Conservation (phyloP, 176 grass and related monocot genomes). For the Oryza rufipogon region DNA sequence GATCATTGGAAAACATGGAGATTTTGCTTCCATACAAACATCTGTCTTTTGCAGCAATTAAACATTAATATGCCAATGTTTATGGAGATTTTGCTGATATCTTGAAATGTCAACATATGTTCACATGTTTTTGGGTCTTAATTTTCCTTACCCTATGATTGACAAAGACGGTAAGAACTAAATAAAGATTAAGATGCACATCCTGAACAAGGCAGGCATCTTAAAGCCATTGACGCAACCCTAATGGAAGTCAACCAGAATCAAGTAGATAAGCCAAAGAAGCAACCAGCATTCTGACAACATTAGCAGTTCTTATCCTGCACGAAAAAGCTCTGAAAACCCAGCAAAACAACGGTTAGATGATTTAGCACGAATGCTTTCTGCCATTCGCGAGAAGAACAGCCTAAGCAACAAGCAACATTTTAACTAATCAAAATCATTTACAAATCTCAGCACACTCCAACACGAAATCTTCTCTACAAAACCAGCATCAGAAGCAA, state of each 20-base stretch:
- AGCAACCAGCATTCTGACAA: constrained; percentile 25
- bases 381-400: not conserved
- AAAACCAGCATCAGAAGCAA: constrained; percentile 38
- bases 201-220: constrained; percentile 8
- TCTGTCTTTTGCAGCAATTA: not conserved
- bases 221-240: not conserved
- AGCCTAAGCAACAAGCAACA: not conserved
- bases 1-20: not conserved
- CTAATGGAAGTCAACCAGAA: constrained; percentile 31
- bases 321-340: constrained; percentile 6
- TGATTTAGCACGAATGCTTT: not conserved
- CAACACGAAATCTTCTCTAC: constrained; percentile 20
- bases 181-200: not conserved
- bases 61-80: not conserved
- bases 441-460: not conserved
- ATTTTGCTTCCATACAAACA: not conserved
- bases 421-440: not conserved
- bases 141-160: not conserved
- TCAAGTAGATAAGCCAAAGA: not conserved
- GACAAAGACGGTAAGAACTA: not conserved
- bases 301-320: not conserved
- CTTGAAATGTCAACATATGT: not conserved
- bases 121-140: not conserved
- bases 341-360: not conserved
- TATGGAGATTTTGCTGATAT: not conserved